Evolutionary conservation across 257 asterid species (phyloP).

Genomic region (Cinchona pubescens): DNA sequence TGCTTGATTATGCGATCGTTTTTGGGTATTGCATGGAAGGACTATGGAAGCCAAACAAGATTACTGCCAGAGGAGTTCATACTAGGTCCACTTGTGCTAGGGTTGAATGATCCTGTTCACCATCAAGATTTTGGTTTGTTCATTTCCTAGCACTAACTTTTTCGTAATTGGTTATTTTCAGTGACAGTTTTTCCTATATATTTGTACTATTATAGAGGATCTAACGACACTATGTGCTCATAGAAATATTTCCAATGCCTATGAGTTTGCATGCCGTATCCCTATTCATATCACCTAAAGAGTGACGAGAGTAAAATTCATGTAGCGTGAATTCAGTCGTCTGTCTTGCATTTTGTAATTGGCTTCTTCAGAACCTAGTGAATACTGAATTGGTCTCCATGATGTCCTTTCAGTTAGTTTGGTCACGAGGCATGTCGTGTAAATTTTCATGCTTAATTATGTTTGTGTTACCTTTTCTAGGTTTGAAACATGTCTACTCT

Average conservation of each 20-base stretch:
- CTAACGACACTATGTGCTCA: neutral
- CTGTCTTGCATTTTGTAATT: neutral
- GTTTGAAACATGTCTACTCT: slow-evolving; percentile 74
- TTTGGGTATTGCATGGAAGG: slow-evolving; percentile 61
- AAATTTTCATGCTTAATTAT: neutral
- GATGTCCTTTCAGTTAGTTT: slow-evolving; percentile 2
- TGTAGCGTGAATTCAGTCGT: neutral
- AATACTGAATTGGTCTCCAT: neutral
- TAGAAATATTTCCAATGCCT: neutral
- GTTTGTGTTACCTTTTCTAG: slow-evolving; percentile 31
- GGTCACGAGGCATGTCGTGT: neutral
- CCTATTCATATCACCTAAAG: neutral
- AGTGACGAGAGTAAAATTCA: neutral
- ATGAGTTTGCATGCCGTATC: neutral
- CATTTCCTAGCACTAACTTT: slow-evolving; percentile 18
- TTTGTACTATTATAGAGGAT: neutral
- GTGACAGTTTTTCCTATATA: neutral
- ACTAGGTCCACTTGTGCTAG: slow-evolving; percentile 74
- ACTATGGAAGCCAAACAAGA: slow-evolving; percentile 44
- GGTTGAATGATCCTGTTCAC: slow-evolving; percentile 91
- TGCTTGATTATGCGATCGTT: slow-evolving; percentile 88
- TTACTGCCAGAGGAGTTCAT: slow-evolving; percentile 65
- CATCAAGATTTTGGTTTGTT: slow-evolving; percentile 86
- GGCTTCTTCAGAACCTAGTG: slow-evolving; percentile 3
- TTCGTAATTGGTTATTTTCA: slow-evolving; percentile 5